Base-by-base conservation (phyloP, 306 rosid genomes). In the Vigna nakashimae region DNA sequence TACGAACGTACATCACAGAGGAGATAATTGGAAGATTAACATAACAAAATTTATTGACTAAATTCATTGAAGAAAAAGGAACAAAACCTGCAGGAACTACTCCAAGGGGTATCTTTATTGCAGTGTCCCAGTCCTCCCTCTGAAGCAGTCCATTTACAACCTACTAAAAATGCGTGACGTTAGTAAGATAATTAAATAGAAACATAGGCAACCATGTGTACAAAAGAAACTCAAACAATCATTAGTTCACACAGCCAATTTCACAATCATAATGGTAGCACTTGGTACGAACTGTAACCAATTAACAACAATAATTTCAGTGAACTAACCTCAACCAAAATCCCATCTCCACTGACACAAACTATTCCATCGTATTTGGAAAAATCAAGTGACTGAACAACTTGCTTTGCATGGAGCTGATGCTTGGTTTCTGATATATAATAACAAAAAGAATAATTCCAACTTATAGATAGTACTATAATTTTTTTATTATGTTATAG, bases 291-390 rank as follows among this genome's bases (percentile, higher is more conserved):
- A 62, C 48, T 34, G 48, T 5, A 71, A 36, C 43, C 51, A 75
- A 45, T 3, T 45, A 45, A 60, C 16, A 45, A 48, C 18, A 71
- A 24, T 46, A 65, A 38, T 22, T 11, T 15, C 28, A 12, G 24
- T 15, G 69, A 53, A 84, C 36, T 10, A 43, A 80, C 97, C 96
- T 92, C 96, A 34, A 87, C 97, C 81, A 92, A 84, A 59, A 90
- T 86, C 73, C 97, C 97, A 79, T 92, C 97, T 45, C 97, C 97
- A 36, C 97, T 90, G 43, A 92, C 93, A 82, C 97, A 92, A 71
- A 88, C 78, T 66, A 92, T 83, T 34, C 96, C 96, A 73, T 92
- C 96, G 71, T 86, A 90, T 79, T 83, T 78, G 1, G 88, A 71
- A 59, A 86, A 75, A 84, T 92, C 93, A 24, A 90, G 69, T 56